These are phyloP conservation scores for Euphorbia schlechtendalii DNA, from an alignment of 441 rosid species.

Conservation along the genomic window DNA sequence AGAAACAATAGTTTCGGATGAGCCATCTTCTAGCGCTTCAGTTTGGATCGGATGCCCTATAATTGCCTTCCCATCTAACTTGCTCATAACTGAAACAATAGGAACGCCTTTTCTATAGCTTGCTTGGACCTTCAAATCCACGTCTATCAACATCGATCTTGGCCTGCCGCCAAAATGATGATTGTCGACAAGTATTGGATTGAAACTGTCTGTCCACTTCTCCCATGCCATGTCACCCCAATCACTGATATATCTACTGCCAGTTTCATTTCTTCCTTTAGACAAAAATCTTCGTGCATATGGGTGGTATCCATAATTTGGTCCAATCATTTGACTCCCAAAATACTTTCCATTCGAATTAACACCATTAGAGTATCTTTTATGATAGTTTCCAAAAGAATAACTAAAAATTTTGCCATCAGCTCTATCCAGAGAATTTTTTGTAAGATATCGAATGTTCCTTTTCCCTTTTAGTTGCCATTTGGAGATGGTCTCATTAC, in stretches of 20 bases:
- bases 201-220: constrained; percentile 37
- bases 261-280: constrained; percentile 31
- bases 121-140: constrained; percentile 79
- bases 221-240: constrained; percentile 56
- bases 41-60: constrained; percentile 84
- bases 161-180: constrained; percentile 37
- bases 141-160: constrained; percentile 57
- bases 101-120: constrained; percentile 77
- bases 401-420: constrained; percentile 24
- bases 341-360: constrained; percentile 33
- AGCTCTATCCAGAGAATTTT: constrained; percentile 30
- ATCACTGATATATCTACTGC: constrained; percentile 30
- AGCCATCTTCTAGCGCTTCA: constrained; percentile 69
- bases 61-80: constrained; percentile 73
- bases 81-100: constrained; percentile 76
- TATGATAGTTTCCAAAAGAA: constrained; percentile 33
- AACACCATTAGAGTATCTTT: too few species aligned
- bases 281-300: constrained; percentile 34
- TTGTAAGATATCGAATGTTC: constrained; percentile 58
- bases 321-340: constrained; percentile 32
- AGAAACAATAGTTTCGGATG: constrained; percentile 46
- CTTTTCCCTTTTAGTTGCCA: constrained; percentile 93
- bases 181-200: constrained; percentile 33
- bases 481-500: constrained; percentile 62
- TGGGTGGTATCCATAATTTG: constrained; percentile 34